A percentile compares a stretch with the other conserved stretches of the same genome.
phyloP scores from a whole-genome alignment of 306 rosid species.

The Cyclanthera cordifolia region DNA sequence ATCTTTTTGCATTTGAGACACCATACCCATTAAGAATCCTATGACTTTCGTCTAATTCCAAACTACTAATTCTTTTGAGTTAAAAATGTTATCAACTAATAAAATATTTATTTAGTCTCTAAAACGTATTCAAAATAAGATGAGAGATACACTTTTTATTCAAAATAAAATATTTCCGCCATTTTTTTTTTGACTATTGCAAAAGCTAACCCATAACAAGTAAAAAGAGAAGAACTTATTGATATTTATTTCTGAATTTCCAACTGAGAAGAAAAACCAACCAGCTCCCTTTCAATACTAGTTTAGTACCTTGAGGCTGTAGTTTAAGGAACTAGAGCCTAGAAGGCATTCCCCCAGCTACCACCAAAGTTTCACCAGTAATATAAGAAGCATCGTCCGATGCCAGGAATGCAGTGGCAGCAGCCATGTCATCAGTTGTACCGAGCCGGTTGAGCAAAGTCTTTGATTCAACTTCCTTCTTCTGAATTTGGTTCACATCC shows the following conservation, averaged over 20 bases:
- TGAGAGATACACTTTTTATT: no score
- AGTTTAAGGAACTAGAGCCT: slow-evolving; percentile 41
- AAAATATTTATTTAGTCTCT: no score
- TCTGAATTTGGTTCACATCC: slow-evolving; percentile 33
- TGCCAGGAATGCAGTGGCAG: slow-evolving; percentile 77
- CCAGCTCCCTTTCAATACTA: background rate
- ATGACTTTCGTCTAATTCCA: no score
- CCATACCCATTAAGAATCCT: no score
- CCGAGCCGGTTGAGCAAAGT: slow-evolving; percentile 76
- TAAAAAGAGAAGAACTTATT: background rate
- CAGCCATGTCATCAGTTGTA: slow-evolving; percentile 79
- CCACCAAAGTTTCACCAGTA: slow-evolving; percentile 91
- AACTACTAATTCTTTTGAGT: no score
- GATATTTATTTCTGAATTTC: background rate
- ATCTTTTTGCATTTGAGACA: no score
- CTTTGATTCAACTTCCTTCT: slow-evolving; percentile 39
- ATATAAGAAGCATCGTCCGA: slow-evolving; percentile 87
- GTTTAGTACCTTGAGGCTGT: background rate
- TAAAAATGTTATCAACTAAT: no score
- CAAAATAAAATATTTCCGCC: no score
- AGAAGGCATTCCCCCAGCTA: slow-evolving; percentile 83
- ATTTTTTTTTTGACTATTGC: background rate
- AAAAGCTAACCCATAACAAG: background rate
- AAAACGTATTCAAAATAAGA: no score
- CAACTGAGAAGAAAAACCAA: background rate